Percentiles rank a stretch among this genome's conserved stretches.
phyloP scores from a whole-genome alignment of 2,329 filamentous ascomycete species.

The Venturiaceae sp. region DNA sequence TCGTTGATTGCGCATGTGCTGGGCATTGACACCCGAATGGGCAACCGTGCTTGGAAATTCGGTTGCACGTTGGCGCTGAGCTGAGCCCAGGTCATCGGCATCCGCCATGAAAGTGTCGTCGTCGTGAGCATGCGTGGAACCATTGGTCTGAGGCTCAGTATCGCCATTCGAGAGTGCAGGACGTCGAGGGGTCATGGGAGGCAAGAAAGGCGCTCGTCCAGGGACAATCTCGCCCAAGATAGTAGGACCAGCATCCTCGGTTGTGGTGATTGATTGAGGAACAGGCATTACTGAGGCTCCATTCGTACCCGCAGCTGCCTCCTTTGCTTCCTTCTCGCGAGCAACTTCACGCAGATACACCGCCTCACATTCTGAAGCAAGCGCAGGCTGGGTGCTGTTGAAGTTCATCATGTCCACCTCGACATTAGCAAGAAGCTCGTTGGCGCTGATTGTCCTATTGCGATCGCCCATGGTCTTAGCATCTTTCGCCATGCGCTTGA shows the following conservation, averaged over 20 bases:
- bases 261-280: conserved; percentile 1
- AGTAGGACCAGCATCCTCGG: conserved; percentile 33
- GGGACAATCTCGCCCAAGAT: conserved; percentile 56
- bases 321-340: conserved; percentile 48
- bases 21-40: neutral
- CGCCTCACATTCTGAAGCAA: conserved; percentile 67
- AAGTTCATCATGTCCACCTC: conserved; percentile 83
- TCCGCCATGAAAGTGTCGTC: conserved; percentile 37
- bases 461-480: conserved; percentile 73
- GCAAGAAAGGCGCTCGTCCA: conserved; percentile 29
- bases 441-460: conserved; percentile 74
- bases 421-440: conserved; percentile 85
- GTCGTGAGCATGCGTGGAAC: conserved; percentile 19
- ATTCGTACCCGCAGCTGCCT: conserved; percentile 27
- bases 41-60: conserved; percentile 22
- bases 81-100: conserved; percentile 26
- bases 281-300: conserved; percentile 14
- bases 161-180: neutral
- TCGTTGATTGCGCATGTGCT: conserved; percentile 14
- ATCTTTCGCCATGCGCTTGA: conserved; percentile 77
- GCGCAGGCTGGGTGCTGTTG: conserved; percentile 51
- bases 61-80: conserved; percentile 14
- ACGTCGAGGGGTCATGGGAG: conserved; percentile 33
- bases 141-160: conserved; percentile 4
- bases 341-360: conserved; percentile 60